phyloP scores from a whole-genome alignment of 108 stramenopile genomes.

The Hondaea fermentalgiana region DNA sequence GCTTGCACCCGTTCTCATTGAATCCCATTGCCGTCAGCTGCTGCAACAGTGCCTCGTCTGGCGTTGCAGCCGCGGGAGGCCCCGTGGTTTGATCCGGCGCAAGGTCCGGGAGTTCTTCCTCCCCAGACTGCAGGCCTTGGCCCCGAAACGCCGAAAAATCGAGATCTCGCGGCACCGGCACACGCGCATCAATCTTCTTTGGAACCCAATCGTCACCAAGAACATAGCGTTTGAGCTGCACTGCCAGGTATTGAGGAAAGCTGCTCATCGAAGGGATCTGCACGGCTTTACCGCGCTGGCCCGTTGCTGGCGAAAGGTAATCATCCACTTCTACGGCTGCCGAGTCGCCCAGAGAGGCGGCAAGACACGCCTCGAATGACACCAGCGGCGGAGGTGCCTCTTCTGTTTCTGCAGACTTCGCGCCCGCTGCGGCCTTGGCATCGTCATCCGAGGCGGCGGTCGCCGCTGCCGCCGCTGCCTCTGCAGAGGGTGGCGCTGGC shows the following conservation, averaged over 20 bases:
- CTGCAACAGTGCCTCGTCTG: slow-evolving; percentile 66
- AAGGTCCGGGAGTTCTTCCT: slow-evolving; percentile 71
- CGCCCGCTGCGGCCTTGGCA: background rate
- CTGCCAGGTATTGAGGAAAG: slow-evolving; percentile 84
- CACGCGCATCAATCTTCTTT: slow-evolving; percentile 81
- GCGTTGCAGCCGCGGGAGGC: slow-evolving; percentile 21
- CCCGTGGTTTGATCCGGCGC: slow-evolving; percentile 12
- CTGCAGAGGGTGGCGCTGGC: background rate
- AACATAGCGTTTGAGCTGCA: slow-evolving; percentile 85
- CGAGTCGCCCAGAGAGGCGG: slow-evolving; percentile 47
- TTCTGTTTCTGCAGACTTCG: background rate
- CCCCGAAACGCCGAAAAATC: slow-evolving; percentile 61
- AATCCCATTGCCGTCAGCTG: slow-evolving; percentile 97
- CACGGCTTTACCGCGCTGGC: slow-evolving; percentile 37
- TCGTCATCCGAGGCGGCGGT: background rate
- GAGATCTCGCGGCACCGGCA: slow-evolving; percentile 78
- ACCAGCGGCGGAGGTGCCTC: slow-evolving; percentile 30
- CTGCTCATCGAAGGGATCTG: slow-evolving; percentile 51
- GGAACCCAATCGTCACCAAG: slow-evolving; percentile 83
- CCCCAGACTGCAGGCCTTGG: slow-evolving; percentile 68
- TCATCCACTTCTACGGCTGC: slow-evolving; percentile 54
- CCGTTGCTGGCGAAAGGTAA: slow-evolving; percentile 59
- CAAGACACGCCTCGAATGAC: slow-evolving; percentile 69
- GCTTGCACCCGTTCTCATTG: slow-evolving; percentile 78
- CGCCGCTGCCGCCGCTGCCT: background rate